A percentile compares a stretch with the other conserved stretches of the same genome.
phyloP scores from a whole-genome alignment of 225 moss, liverwort and hornwort genomes.

The Polytrichum commune region DNA sequence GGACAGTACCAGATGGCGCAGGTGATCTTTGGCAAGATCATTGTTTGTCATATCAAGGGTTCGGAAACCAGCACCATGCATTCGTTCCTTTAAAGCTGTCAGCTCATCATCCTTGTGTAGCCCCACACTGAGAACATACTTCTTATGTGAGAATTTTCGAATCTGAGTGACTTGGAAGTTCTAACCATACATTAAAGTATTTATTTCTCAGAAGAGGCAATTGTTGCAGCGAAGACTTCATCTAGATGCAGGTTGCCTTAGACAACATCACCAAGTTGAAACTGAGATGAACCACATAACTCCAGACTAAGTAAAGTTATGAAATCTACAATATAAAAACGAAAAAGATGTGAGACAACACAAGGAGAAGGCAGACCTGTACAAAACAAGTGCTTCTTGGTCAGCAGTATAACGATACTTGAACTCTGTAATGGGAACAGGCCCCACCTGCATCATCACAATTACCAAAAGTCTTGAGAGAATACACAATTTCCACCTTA shows the following conservation, averaged over 20 bases:
- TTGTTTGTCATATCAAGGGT: slow-evolving; percentile 88
- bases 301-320: no score
- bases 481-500: neutral
- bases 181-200: no score
- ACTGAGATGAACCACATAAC: no score
- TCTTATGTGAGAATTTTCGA: neutral
- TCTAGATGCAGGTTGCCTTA: no score
- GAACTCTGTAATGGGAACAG: slow-evolving; percentile 75
- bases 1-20: slow-evolving; percentile 58
- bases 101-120: slow-evolving; percentile 67
- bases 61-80: slow-evolving; percentile 51
- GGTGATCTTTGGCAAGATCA: slow-evolving; percentile 92
- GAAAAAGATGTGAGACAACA: neutral
- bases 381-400: slow-evolving; percentile 77
- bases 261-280: no score
- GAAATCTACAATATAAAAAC: no score
- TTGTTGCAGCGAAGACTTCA: no score
- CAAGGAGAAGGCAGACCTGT: slow-evolving; percentile 32
- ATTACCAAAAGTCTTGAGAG: neutral
- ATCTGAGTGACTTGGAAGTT: no score
- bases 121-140: slow-evolving; percentile 51
- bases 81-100: slow-evolving; percentile 44
- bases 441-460: slow-evolving; percentile 46
- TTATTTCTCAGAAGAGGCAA: no score
- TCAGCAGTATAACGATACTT: slow-evolving; percentile 70